These are phyloP conservation scores for Phaeosphaeriaceae sp. DNA, from an alignment of 2,329 filamentous ascomycete genomes.

Conservation along the genomic window DNA sequence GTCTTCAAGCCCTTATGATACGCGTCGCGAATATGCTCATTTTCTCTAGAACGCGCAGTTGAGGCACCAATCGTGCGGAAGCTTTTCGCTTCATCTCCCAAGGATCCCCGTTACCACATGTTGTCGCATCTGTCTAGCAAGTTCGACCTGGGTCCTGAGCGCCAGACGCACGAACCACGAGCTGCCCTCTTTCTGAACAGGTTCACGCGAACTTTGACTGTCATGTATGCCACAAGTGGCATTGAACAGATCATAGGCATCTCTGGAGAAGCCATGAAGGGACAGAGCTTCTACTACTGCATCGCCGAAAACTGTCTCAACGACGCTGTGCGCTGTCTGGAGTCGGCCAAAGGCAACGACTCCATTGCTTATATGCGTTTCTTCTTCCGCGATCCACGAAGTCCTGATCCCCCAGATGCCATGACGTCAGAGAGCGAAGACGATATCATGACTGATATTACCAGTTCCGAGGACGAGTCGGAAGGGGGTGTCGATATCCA, in stretches of 20 bases:
- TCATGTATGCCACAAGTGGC: slow-evolving; percentile 86
- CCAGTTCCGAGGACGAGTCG: slow-evolving; percentile 56
- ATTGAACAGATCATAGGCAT: slow-evolving; percentile 79
- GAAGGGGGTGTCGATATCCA: slow-evolving; percentile 56
- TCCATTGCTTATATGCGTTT: slow-evolving; percentile 90
- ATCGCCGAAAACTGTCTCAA: slow-evolving; percentile 79
- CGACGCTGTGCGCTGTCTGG: slow-evolving; percentile 79
- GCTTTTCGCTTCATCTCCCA: slow-evolving; percentile 80
- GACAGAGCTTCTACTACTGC: slow-evolving; percentile 86
- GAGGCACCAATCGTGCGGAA: slow-evolving; percentile 81
- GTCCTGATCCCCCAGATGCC: slow-evolving; percentile 49
- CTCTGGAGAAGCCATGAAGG: slow-evolving; percentile 70
- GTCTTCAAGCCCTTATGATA: slow-evolving; percentile 43
- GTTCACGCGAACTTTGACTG: slow-evolving; percentile 80
- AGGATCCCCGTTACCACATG: slow-evolving; percentile 89
- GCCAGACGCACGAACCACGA: slow-evolving; percentile 74
- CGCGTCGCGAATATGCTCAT: slow-evolving; percentile 11
- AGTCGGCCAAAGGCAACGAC: slow-evolving; percentile 87
- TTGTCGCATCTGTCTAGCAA: slow-evolving; percentile 83
- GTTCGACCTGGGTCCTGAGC: slow-evolving; percentile 65
- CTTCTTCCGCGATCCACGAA: slow-evolving; percentile 78
- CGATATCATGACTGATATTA: slow-evolving; percentile 57
- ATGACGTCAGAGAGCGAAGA: slow-evolving; percentile 57
- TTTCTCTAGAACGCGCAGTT: slow-evolving; percentile 71
- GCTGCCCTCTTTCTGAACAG: slow-evolving; percentile 86